Evolutionary conservation across 345 rosid species (phyloP).

Genomic region (Conringia planisiliqua): DNA sequence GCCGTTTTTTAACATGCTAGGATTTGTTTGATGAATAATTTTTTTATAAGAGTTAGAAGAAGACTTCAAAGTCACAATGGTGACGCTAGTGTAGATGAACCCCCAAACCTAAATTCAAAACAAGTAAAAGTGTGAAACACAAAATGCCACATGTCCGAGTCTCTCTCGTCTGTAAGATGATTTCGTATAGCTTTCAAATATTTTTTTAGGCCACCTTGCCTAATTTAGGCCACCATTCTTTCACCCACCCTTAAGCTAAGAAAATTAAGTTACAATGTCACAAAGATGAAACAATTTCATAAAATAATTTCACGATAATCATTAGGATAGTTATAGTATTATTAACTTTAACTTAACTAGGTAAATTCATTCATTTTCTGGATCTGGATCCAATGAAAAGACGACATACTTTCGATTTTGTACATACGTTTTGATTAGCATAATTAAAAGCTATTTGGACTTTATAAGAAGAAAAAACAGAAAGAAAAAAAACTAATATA

Average conservation of each 20-base stretch:
- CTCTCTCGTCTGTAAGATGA: not conserved
- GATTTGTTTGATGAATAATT: not conserved
- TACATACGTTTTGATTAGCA: not conserved
- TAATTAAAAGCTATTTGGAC: not conserved
- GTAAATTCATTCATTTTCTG: not conserved
- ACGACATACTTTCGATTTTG: not conserved
- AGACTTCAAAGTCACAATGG: slow-evolving; percentile 7
- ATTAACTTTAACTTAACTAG: not conserved
- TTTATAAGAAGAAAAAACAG: not conserved
- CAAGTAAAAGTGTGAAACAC: slow-evolving; percentile 17
- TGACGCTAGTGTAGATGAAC: slow-evolving; percentile 34
- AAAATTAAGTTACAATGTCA: not conserved
- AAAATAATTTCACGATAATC: not conserved
- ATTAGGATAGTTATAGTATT: not conserved
- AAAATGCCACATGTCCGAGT: slow-evolving; percentile 20
- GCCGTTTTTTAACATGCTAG: slow-evolving; percentile 13
- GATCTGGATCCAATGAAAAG: not conserved
- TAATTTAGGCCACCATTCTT: slow-evolving; percentile 27
- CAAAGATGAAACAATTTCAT: not conserved
- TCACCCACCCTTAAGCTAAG: slow-evolving; percentile 15
- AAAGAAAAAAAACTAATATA: not conserved
- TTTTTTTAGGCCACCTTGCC: slow-evolving; percentile 17
- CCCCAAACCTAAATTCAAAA: slow-evolving; percentile 27
- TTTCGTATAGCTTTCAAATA: slow-evolving; percentile 18
- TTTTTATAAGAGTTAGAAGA: not conserved